These are phyloP conservation scores for Zea mays DNA, from an alignment of 176 grass and related monocot species.

Conservation along the genomic window DNA sequence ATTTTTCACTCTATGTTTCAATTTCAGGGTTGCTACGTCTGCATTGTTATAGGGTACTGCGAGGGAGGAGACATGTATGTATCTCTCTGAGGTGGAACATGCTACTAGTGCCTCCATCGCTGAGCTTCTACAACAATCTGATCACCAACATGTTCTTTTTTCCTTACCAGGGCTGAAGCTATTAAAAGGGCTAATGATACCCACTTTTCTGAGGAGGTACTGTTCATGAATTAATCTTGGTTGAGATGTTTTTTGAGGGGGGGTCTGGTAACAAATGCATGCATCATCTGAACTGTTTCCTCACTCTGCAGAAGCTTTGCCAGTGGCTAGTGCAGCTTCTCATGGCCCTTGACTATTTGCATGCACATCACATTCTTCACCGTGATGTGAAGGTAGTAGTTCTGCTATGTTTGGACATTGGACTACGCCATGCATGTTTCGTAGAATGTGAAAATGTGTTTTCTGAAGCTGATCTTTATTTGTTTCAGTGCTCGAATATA, in stretches of 20 bases:
- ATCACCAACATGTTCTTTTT: background rate
- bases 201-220: constrained; percentile 79
- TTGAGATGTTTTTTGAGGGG: background rate
- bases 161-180: constrained; percentile 67
- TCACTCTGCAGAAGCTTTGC: constrained; percentile 65
- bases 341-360: constrained; percentile 92
- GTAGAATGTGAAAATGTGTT: background rate
- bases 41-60: constrained; percentile 84
- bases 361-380: constrained; percentile 90
- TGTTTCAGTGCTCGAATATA: constrained; percentile 86
- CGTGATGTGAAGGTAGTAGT: constrained; percentile 84
- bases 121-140: background rate
- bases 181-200: constrained; percentile 63
- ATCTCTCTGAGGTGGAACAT: constrained; percentile 35
- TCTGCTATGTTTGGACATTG: constrained; percentile 18
- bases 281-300: background rate
- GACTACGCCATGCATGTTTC: background rate
- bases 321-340: constrained; percentile 86
- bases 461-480: constrained; percentile 19
- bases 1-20: constrained; percentile 27
- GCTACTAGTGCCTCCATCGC: background rate
- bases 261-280: constrained; percentile 1
- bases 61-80: constrained; percentile 96
- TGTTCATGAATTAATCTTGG: constrained; percentile 1
- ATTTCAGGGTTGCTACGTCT: constrained; percentile 83